Conservation (phyloP, 768 basidiomycete species). For the Mycena albidolilacea region DNA sequence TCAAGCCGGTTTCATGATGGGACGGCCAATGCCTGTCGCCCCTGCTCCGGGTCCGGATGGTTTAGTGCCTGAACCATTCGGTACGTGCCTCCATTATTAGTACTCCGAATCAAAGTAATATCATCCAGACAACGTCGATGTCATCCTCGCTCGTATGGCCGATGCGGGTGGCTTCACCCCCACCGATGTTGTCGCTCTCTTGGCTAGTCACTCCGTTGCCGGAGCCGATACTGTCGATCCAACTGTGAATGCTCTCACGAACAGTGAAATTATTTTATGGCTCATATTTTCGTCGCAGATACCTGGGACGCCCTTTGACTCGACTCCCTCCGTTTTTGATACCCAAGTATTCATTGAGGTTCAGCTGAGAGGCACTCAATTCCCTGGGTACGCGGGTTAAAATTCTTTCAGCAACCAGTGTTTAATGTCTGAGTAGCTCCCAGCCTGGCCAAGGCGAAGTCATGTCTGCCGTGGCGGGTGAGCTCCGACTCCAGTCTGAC, state of each 20-base stretch:
- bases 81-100: not conserved
- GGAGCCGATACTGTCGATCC: slow-evolving; percentile 46
- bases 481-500: slow-evolving; percentile 48
- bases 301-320: slow-evolving; percentile 39
- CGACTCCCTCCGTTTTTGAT: slow-evolving; percentile 41
- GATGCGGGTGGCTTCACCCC: slow-evolving; percentile 43
- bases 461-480: slow-evolving; percentile 40
- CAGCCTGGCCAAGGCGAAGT: slow-evolving; percentile 35
- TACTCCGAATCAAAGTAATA: not conserved
- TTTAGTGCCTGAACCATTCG: slow-evolving; percentile 41
- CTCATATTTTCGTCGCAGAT: slow-evolving; percentile 33
- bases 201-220: slow-evolving; percentile 41
- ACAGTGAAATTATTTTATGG: slow-evolving; percentile 33
- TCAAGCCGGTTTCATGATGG: slow-evolving; percentile 47
- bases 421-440: not conserved
- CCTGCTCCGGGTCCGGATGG: slow-evolving; percentile 35
- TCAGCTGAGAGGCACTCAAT: slow-evolving; percentile 25
- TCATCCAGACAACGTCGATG: slow-evolving; percentile 20
- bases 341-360: slow-evolving; percentile 43
- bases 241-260: slow-evolving; percentile 34
- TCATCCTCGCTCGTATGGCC: slow-evolving; percentile 40
- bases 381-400: slow-evolving; percentile 12
- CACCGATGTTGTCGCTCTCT: slow-evolving; percentile 44
- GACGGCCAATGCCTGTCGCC: slow-evolving; percentile 42
- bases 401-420: too few species aligned